Base-by-base conservation (phyloP, 1,284 basidiomycete genomes). In the Polyporus tsugae region DNA sequence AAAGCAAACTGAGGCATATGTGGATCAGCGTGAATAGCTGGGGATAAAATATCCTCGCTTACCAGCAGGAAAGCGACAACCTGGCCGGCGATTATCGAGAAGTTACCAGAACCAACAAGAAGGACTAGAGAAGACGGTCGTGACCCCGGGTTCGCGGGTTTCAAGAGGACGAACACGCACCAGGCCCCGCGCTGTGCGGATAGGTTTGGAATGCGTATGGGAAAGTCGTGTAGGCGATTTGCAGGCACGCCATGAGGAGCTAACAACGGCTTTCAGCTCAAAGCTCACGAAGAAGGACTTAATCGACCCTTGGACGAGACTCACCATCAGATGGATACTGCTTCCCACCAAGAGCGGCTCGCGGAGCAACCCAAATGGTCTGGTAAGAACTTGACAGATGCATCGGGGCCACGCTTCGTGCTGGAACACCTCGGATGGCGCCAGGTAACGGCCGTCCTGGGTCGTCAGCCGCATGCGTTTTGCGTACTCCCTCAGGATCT, bases 391-490 rank as follows among this genome's bases (percentile, higher is more conserved):
- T 25, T 52, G 46, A 25, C 46, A 25, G 22, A 25, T 25, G 46
- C 22, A 52, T 13, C 13, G 22, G 46, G 46, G 46, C 46, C 46
- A 52, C 13, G 46, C 22, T 22, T 52, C 46, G 46, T 25, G 22
- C 46, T 29, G 46, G 46, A 52, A 52, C 10, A 52, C 46, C 22
- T 52, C 46, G 11, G 46, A 52, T 1, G 46, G 46, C 46, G 46
- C 46, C 13, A 52, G 22, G 46, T 52, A 52, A 52, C 46, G 46
- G 2, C 46, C 46, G 46, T 52, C 46, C 13, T 52, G 46, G 11
- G 46, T 52, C 46, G 25, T 52, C 46, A 52, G 46, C 11, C 46
- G 46, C 46, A 52, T 52, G 22, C 46, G 22, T 52, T 52, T 52
- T 13, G 46, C 46, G n/a, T 52, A 52, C 1, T 52, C 22, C n/a